Evolutionary conservation across 805 yeast genomes (phyloP), one percentile per base, ranked within the genome.

Genomic region (Nakazawaea populi): DNA sequence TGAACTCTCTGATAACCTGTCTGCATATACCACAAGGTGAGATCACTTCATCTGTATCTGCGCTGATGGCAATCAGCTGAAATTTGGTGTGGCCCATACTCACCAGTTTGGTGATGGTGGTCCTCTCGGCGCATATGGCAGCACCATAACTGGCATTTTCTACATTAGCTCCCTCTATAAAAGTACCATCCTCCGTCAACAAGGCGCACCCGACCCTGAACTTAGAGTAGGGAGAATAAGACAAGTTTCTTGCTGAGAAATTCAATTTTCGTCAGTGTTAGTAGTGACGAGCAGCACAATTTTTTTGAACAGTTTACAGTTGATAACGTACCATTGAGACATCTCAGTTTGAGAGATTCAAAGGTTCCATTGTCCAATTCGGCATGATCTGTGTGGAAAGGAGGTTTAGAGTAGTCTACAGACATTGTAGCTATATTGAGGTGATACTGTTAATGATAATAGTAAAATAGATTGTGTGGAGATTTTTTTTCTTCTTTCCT

Each of bases 1-100:
- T 79, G 65, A 91, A 92, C 65, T 92, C 99, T 38, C 96, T 73
- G 34, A 92, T 80, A 50, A 86, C 79, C 66, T 92, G 99, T 49
- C 99, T 74, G 61, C 99, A 92, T 37, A 94, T 84, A 4, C 99
- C 99, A 65, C 99, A 92, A 0, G 99, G 99, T 8, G 91, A 73
- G 9, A 87, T 82, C 32, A 83, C 77, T 7, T 68, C 66, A 1
- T 75, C 76, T 42, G 75, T 58, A 60, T 85, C 91, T 27, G 87
- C 76, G 4, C 87, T 71, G 8, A 89, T 78, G 4, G 85, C 96
- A 51, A 89, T 69, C 1, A 87, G 88, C 52, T 68, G 71, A 62
- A 85, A 77, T 28, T 55, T 46, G 4, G 55, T 61, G 51, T 71
- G 66, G 0, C 81, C 81, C 41, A 55, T 46, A 5, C 62, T 72